phyloP scores from a whole-genome alignment of 257 asterid species.

The Primulina huaijiensis region DNA sequence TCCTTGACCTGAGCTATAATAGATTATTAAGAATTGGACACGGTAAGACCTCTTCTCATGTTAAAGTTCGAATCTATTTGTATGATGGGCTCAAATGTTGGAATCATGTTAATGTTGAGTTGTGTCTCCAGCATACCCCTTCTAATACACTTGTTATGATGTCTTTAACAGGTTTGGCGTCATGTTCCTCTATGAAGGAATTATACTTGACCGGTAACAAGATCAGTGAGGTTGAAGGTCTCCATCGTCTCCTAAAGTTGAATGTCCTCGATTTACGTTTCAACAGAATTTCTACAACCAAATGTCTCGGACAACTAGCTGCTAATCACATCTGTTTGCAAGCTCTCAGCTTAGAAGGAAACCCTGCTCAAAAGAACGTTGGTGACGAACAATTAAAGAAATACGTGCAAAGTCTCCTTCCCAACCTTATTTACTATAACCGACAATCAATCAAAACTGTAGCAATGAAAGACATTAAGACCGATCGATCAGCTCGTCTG shows the following conservation, averaged over 20 bases:
- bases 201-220: constrained; percentile 91
- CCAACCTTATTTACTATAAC: constrained; percentile 71
- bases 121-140: not conserved
- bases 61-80: not conserved
- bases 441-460: constrained; percentile 69
- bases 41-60: constrained; percentile 49
- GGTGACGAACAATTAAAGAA: constrained; percentile 88
- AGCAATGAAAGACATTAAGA: constrained; percentile 47
- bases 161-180: constrained; percentile 68
- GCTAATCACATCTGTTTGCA: constrained; percentile 86
- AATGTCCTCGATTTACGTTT: constrained; percentile 78
- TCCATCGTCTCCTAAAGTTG: constrained; percentile 89
- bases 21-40: constrained; percentile 85
- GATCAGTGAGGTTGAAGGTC: constrained; percentile 97
- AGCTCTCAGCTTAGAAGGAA: constrained; percentile 88
- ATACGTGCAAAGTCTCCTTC: constrained; percentile 74
- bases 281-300: constrained; percentile 90
- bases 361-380: constrained; percentile 92
- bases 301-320: constrained; percentile 95
- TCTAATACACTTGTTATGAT: constrained; percentile 16
- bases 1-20: constrained; percentile 92
- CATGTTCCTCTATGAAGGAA: constrained; percentile 87
- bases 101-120: not conserved
- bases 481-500: constrained; percentile 66
- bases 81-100: constrained; percentile 9